Conservation (phyloP, 2,329 filamentous ascomycete species). For the Neofusicoccum cordaticola region DNA sequence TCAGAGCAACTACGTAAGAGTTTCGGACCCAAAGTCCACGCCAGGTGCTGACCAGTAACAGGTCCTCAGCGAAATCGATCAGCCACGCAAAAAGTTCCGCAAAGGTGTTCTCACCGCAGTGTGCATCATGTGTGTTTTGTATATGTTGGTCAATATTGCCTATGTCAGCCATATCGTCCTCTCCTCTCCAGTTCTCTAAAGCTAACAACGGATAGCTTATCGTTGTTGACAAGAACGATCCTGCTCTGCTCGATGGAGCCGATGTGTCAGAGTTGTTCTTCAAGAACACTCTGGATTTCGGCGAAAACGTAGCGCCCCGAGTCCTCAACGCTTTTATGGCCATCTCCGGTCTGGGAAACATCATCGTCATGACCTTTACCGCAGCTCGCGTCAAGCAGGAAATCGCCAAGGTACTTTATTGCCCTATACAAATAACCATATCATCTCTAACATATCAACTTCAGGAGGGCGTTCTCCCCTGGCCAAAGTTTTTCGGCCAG, state of each 20-base stretch:
- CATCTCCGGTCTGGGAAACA: slow-evolving; percentile 55
- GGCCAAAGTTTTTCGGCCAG: slow-evolving; percentile 24
- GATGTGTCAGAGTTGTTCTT: slow-evolving; percentile 23
- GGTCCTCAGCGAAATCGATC: slow-evolving; percentile 29
- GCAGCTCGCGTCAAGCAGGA: slow-evolving; percentile 58
- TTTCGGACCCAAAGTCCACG: too few species aligned
- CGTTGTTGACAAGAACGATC: slow-evolving; percentile 26
- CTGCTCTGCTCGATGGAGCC: neutral
- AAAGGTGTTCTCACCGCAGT: slow-evolving; percentile 19
- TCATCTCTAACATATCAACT: neutral
- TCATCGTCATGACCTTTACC: slow-evolving; percentile 58
- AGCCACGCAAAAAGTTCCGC: slow-evolving; percentile 21
- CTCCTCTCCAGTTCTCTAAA: neutral
- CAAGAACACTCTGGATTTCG: slow-evolving; percentile 24
- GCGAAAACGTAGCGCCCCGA: slow-evolving; percentile 25
- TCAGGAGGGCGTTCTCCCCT: slow-evolving; percentile 22
- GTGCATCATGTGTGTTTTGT: slow-evolving; percentile 31
- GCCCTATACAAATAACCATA: neutral
- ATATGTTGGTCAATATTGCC: slow-evolving; percentile 40
- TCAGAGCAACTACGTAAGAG: slow-evolving; percentile 31
- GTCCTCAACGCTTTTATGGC: slow-evolving; percentile 53
- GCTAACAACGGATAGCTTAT: slow-evolving; percentile 21
- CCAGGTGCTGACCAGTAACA: slow-evolving; percentile 24
- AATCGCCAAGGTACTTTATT: slow-evolving; percentile 47
- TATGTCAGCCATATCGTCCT: slow-evolving; percentile 43